Base-by-base conservation (phyloP, 2,329 filamentous ascomycete genomes). In the Beauveria varroae region DNA sequence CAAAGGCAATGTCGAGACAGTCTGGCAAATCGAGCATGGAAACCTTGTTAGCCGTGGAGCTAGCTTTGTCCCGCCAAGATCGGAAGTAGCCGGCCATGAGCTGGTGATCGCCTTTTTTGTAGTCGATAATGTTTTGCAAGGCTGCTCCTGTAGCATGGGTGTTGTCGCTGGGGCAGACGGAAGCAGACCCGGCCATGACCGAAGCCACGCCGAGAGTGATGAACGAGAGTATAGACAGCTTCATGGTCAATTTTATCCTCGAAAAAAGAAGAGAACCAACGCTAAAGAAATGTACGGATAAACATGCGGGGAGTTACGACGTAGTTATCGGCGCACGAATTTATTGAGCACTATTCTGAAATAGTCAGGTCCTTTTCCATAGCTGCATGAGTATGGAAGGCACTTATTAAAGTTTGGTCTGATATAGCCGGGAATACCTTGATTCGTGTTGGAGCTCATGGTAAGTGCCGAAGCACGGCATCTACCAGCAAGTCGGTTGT, bases 1-100 rank as follows among this genome's bases (percentile, higher is more conserved):
- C 59, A 50, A 61, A 50, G 52, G 52, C 59, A 61, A 61, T 61
- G 52, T 61, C 59, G 2, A 61, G 52, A 20, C 59, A 61, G 59
- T 61, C 59, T 5, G 59, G 59, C 28, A 61, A 22, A 24, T 61
- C 59, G n/a, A 54, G 49, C 59, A 61, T 61, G 44, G 41, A 41
- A 16, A 60, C 58, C 44, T 61, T 50, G 52, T 55, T 50, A 12
- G 3, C n/a, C 12, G 46, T 7, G 16, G 51, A 26, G 22, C 37
- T 18, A 14, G 52, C 52, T 5, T 18, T 56, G 34, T 61, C 59
- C 18, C 52, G 40, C 59, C 59, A 61, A 5, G 46, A 26, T 22
- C 59, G 44, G 44, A 56, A 61, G 59, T 61, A 61, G 59, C 51
- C 59, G 16, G 52, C 59, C 59, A 61, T 61, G 30, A 61, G 14